Percentiles rank a stretch among this genome's conserved stretches.
phyloP scores from a whole-genome alignment of 306 rosid genomes.

The Quercus robur region DNA sequence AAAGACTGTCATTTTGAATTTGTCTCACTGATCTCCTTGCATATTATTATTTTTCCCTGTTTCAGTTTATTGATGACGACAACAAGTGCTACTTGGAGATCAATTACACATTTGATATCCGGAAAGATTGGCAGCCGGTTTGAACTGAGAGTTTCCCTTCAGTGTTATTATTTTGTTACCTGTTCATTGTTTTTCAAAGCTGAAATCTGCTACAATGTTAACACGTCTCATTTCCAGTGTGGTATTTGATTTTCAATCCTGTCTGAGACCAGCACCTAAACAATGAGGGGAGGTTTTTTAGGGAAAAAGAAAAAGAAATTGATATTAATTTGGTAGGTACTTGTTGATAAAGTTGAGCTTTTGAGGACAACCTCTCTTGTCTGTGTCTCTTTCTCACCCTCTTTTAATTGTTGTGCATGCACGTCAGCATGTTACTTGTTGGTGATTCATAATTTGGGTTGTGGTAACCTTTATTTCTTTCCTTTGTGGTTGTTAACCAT shows the following conservation, averaged over 20 bases:
- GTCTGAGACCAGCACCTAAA: conserved; percentile 40
- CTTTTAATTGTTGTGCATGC: neutral
- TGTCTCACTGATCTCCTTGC: neutral
- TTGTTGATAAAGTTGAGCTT: conserved; percentile 41
- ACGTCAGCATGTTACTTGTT: neutral
- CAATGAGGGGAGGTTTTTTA: conserved; percentile 49
- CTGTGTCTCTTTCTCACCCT: neutral
- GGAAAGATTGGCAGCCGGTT: conserved; percentile 65
- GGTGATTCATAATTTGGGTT: neutral
- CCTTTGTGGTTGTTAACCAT: neutral
- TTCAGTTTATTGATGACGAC: conserved; percentile 86
- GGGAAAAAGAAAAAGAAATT: conserved; percentile 7
- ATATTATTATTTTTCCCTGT: neutral
- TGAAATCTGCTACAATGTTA: conserved; percentile 39
- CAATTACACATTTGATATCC: conserved; percentile 79
- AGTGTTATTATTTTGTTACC: conserved; percentile 12
- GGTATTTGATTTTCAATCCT: conserved; percentile 28
- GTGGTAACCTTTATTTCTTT: neutral
- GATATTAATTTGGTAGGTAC: conserved; percentile 36
- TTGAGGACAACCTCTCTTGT: neutral
- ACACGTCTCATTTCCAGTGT: conserved; percentile 32
- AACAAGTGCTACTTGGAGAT: conserved; percentile 90
- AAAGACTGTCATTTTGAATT: neutral
- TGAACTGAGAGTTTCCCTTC: conserved; percentile 18
- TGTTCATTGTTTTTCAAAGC: conserved; percentile 34